Evolutionary conservation across 208 protist genomes (phyloP), one percentile per base, ranked within the genome.

Genomic region (Phytomonas sp.): DNA sequence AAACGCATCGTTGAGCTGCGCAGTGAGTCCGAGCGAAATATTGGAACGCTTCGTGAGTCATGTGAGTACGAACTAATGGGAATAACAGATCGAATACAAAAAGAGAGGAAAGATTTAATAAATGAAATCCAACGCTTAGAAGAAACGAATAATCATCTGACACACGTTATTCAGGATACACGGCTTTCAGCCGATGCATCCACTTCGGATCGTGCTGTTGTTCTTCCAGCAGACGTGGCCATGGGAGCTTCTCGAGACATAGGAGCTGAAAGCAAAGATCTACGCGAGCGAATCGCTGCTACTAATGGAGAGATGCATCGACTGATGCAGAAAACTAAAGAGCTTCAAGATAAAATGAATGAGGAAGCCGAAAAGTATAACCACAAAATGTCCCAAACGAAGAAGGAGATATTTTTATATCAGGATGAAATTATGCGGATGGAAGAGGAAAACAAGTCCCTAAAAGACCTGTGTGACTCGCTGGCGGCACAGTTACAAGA

Each of bases 381-480:
- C 9, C 46, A 67, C 5, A 82, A 76, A 34, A 83, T 95, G 75
- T 81, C 78, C 32, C 76, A 84, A 60, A 68, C 91, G 40, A 76
- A 79, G 20, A 78, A 73, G 26, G 82, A 92, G 40, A 79, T 95
- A 72, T 70, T 84, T 32, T 73, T 84, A 31, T 83, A 92, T 68
- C 83, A 94, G 60, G 73, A 78, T 26, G 84, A 91, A 76, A 80
- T 76, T 62, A 63, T 75, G 0, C 76, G 66, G 15, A 73, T 94
- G 63, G 89, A 95, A 60, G 74, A 77, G 60, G 89, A 92, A 66
- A 93, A 92, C 75, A 72, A 80, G 33, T 75, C 89, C 17, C 67
- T 94, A 7, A 72, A 91, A 67, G 70, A 46, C 36, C 71, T 88
- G 2, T 95, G 89, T 68, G 89, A 95, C 67, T 77, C 77, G 6